These are phyloP conservation scores for Cytospora mali DNA, from an alignment of 2,329 filamentous ascomycete genomes.

Conservation along the genomic window DNA sequence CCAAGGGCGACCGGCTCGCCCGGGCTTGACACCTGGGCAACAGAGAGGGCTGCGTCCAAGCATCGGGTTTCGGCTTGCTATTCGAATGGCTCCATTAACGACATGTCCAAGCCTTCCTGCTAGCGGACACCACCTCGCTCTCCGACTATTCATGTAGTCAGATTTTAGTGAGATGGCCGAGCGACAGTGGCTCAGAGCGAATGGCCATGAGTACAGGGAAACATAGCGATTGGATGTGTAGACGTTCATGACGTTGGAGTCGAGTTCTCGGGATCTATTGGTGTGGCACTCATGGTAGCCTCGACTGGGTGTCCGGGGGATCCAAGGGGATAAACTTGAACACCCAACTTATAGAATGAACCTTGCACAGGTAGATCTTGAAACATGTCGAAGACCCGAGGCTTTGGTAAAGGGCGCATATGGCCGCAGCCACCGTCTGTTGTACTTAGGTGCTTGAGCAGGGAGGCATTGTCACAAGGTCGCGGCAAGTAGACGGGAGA, in stretches of 20 bases:
- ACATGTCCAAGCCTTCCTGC: background rate
- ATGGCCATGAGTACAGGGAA: conserved; percentile 17
- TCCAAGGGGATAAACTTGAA: background rate
- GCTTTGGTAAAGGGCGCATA: background rate
- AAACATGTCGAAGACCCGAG: background rate
- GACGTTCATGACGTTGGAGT: background rate
- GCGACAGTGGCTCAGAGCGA: conserved; percentile 5
- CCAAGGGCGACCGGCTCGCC: background rate
- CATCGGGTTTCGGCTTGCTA: background rate
- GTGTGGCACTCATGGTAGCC: background rate
- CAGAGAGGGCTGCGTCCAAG: background rate
- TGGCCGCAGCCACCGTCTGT: background rate
- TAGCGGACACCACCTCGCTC: background rate
- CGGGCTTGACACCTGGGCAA: background rate
- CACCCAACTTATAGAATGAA: background rate
- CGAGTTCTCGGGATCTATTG: background rate
- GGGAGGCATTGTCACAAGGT: too few relatives aligned
- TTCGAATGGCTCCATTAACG: background rate
- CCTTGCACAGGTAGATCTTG: background rate
- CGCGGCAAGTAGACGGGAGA: too few relatives aligned
- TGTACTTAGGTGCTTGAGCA: too few relatives aligned
- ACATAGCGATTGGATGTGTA: conserved; percentile 13
- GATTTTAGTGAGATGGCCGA: background rate
- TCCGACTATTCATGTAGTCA: background rate
- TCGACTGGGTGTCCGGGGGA: background rate